Conservation (phyloP, 371 early-diverging fungal species). For the Capniomyces stellatus region DNA sequence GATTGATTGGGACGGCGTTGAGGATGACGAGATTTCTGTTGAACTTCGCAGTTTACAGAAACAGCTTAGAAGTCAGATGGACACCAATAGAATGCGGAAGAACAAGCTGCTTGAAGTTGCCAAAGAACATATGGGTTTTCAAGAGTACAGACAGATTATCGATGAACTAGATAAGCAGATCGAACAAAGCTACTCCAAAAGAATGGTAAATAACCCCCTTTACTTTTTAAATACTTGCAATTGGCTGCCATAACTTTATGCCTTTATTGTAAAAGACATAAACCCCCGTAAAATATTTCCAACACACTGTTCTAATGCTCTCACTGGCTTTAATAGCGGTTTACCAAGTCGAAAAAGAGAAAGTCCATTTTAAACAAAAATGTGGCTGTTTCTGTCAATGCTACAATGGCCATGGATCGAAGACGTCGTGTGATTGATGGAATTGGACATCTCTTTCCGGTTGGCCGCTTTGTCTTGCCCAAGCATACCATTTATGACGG, state of each 20-base stretch:
- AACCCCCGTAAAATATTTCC: no score
- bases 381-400: slow-evolving; percentile 31
- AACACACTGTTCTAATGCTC: no score
- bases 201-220: slow-evolving; percentile 16
- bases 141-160: slow-evolving; percentile 70
- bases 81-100: slow-evolving; percentile 45
- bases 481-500: slow-evolving; percentile 36
- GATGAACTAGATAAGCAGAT: slow-evolving; percentile 74
- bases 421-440: slow-evolving; percentile 33
- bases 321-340: slow-evolving; percentile 30
- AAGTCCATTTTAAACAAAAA: slow-evolving; percentile 31
- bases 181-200: slow-evolving; percentile 61
- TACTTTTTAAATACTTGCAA: not conserved
- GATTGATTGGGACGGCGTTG: slow-evolving; percentile 45
- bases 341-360: slow-evolving; percentile 53
- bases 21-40: slow-evolving; percentile 66
- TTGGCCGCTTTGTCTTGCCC: slow-evolving; percentile 48
- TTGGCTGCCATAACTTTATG: no score
- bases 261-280: no score
- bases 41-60: slow-evolving; percentile 47
- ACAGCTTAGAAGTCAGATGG: slow-evolving; percentile 49
- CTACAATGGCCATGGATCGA: slow-evolving; percentile 28
- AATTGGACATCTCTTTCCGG: slow-evolving; percentile 45
- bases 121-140: slow-evolving; percentile 55
- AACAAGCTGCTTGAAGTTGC: slow-evolving; percentile 43